Conservation (phyloP, 345 rosid genomes). For the Cochlearia excelsa region DNA sequence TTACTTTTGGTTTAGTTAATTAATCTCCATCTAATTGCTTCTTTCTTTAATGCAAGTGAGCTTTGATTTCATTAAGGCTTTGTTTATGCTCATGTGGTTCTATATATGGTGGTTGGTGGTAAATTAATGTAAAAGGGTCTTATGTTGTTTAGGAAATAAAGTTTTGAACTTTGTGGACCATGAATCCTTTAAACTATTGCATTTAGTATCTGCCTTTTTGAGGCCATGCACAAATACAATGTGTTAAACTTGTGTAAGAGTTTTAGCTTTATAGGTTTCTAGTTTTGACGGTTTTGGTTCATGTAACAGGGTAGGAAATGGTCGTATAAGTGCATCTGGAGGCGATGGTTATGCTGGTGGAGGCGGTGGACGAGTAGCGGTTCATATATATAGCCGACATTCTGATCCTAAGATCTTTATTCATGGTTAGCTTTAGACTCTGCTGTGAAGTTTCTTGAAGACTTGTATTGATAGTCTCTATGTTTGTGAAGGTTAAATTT, state of each 20-base stretch:
- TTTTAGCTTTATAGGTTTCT: background rate
- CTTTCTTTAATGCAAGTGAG: slow-evolving; percentile 14
- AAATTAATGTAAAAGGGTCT: slow-evolving; percentile 12
- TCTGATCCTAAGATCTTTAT: slow-evolving; percentile 74
- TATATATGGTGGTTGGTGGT: slow-evolving; percentile 21
- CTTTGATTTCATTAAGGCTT: slow-evolving; percentile 14
- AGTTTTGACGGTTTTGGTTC: slow-evolving; percentile 10
- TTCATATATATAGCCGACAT: slow-evolving; percentile 79
- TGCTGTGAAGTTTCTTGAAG: background rate
- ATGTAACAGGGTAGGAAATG: slow-evolving; percentile 85
- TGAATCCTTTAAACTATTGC: slow-evolving; percentile 15
- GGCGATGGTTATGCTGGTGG: slow-evolving; percentile 97
- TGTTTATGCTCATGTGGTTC: slow-evolving; percentile 11
- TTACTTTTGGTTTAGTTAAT: slow-evolving; percentile 19
- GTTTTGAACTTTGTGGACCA: slow-evolving; percentile 14
- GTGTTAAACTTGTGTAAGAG: slow-evolving; percentile 4
- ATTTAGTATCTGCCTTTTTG: slow-evolving; percentile 15
- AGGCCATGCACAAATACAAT: background rate
- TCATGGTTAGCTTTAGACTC: slow-evolving; percentile 59
- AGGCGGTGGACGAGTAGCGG: slow-evolving; percentile 92
- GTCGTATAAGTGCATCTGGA: slow-evolving; percentile 88
- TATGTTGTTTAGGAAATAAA: slow-evolving; percentile 17
- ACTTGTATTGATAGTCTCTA: slow-evolving; percentile 8
- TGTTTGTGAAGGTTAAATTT: background rate
- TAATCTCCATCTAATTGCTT: slow-evolving; percentile 5